A percentile compares a stretch with the other conserved stretches of the same genome.
Evolutionary conservation across 345 rosid species (phyloP).

Genomic region (Bretschneidera sinensis): DNA sequence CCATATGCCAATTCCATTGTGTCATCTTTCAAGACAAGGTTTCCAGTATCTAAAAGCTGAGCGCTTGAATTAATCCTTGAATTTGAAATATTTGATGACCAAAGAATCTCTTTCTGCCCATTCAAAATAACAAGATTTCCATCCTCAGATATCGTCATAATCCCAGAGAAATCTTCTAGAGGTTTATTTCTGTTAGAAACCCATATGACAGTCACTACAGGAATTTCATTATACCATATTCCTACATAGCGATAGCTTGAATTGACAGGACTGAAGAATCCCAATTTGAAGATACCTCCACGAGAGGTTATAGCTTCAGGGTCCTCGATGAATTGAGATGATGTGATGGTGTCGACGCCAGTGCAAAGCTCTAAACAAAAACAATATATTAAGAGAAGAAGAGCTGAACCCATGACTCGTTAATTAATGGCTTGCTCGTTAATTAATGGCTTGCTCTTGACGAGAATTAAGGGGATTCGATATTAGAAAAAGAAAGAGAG

Average conservation of each 20-base stretch:
- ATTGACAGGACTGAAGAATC: slow-evolving; percentile 29
- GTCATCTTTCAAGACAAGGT: slow-evolving; percentile 33
- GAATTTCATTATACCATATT: slow-evolving; percentile 23
- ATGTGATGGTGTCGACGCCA: not conserved
- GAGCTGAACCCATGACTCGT: not conserved
- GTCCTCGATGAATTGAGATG: not conserved
- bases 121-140: slow-evolving; percentile 33
- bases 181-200: slow-evolving; percentile 32
- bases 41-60: slow-evolving; percentile 33
- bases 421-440: no score
- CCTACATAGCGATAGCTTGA: slow-evolving; percentile 24
- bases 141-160: slow-evolving; percentile 19
- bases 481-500: no score
- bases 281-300: slow-evolving; percentile 18
- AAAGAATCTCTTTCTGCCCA: slow-evolving; percentile 19
- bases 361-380: not conserved
- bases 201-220: slow-evolving; percentile 16
- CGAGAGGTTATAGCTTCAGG: not conserved
- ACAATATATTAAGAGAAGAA: not conserved
- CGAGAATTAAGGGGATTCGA: no score
- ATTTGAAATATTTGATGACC: slow-evolving; percentile 35
- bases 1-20: slow-evolving; percentile 34
- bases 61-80: slow-evolving; percentile 20
- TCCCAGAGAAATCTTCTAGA: slow-evolving; percentile 27
- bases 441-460: not conserved